Conservation (phyloP, 1,284 basidiomycete genomes). For the Cryptococcus amylolentus region DNA sequence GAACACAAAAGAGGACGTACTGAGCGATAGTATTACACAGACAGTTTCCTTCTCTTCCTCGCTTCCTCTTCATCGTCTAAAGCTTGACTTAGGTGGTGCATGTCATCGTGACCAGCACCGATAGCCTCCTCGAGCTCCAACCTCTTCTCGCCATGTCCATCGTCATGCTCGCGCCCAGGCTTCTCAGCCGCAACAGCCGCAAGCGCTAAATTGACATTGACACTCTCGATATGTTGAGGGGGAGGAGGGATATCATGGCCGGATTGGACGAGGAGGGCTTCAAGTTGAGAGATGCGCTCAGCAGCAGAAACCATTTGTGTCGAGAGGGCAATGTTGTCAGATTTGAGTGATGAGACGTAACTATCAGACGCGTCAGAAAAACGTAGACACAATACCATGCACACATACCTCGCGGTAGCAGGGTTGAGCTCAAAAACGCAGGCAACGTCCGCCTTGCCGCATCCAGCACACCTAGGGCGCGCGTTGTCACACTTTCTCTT, state of each 20-base stretch:
- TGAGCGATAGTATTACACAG: too few species aligned
- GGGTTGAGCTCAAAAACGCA: slow-evolving; percentile 44
- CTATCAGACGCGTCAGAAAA: slow-evolving; percentile 8
- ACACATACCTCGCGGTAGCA: slow-evolving; percentile 37
- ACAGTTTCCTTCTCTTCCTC: too few species aligned
- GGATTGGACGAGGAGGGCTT: slow-evolving; percentile 12
- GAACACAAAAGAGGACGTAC: too few species aligned
- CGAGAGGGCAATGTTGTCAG: slow-evolving; percentile 21
- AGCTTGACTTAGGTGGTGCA: too few species aligned
- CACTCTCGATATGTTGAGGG: neutral
- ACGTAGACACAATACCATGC: neutral
- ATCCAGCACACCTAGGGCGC: slow-evolving; percentile 38
- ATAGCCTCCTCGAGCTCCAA: too few species aligned
- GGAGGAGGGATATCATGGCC: slow-evolving; percentile 16
- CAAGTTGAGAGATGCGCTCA: slow-evolving; percentile 33
- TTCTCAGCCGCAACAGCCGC: neutral
- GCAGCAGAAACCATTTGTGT: slow-evolving; percentile 27
- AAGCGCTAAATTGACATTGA: neutral
- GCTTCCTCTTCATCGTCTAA: too few species aligned
- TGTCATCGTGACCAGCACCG: too few species aligned
- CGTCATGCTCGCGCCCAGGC: neutral
- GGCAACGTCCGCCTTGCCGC: slow-evolving; percentile 37
- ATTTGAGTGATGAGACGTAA: slow-evolving; percentile 34
- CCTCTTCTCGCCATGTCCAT: too few species aligned
- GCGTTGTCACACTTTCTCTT: slow-evolving; percentile 44